Base-by-base conservation (phyloP, 805 yeast species). In the Tetrapisispora arboricola region DNA sequence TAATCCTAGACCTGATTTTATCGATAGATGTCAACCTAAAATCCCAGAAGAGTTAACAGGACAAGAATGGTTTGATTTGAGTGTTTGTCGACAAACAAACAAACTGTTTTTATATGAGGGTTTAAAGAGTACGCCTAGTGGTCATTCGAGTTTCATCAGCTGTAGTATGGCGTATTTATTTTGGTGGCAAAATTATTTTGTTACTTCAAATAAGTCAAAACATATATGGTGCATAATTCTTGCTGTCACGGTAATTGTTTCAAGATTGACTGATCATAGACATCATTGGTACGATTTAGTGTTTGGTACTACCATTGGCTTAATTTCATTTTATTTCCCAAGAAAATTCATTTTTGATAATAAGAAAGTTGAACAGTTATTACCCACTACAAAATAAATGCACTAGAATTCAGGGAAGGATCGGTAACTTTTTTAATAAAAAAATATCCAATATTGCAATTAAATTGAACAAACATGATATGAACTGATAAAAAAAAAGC, bases 231-330 rank as follows among this genome's bases (percentile, higher is more conserved):
- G 61, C 35, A 46, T 48, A 3, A 12, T 49, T 3, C 37, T 56
- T 19, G 50, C 53, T 10, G 22, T 45, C 9, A 37, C 53, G 17
- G 59, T 58, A 15, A 56, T 58, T 56, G 38, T 49, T 5, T 53
- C 59, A 15, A 46, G 63, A 32, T 43, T 56, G 12, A 39, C 49
- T 2, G 63, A 58, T 39, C 57, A 58, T 40, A 53, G 57, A 35
- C 63, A 58, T 45, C 60, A 53, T 35, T 55, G 60, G 58, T 54
- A 53, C 42, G 63, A 58, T 42, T 49, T 57, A 10, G 11, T 56
- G 1, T 44, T 45, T 22, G 63, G 63, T 6, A 43, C 47, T 11
- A n/a, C 32, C 1, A 38, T 57, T 5, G 62, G 59, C 3, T 38
- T 41, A 5, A 10, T 37, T 8, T 38, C 45, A 8, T 42, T 48